A percentile compares a stretch with the other conserved stretches of the same genome.
These are phyloP conservation scores for Ophiosphaerella narmari DNA, from an alignment of 2,329 filamentous ascomycete species.

Conservation along the genomic window DNA sequence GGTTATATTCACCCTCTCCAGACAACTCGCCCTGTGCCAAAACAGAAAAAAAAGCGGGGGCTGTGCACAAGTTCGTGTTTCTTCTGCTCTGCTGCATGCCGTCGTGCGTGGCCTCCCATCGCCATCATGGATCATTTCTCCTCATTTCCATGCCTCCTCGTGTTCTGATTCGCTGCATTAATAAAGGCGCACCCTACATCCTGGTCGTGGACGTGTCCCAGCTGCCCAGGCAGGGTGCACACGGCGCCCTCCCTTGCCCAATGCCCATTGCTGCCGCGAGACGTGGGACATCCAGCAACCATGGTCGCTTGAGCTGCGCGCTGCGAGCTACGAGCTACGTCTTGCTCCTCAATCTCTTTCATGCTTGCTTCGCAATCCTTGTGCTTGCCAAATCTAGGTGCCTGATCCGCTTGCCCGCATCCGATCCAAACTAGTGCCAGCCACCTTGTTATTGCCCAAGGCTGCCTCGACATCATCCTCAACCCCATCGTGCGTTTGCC, in stretches of 20 bases:
- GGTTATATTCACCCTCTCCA: background rate
- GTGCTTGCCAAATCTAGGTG: slow-evolving; percentile 1
- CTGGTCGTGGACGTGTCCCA: slow-evolving; percentile 8
- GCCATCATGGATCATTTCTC: slow-evolving; percentile 9
- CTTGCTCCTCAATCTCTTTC: background rate
- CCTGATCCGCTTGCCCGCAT: slow-evolving; percentile 13
- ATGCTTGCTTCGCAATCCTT: slow-evolving; percentile 1
- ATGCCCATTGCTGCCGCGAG: background rate
- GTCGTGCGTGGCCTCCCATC: slow-evolving; percentile 7
- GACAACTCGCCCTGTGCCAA: too few species aligned
- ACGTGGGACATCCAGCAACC: slow-evolving; percentile 2
- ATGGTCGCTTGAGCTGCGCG: slow-evolving; percentile 3
- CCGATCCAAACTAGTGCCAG: slow-evolving; percentile 12
- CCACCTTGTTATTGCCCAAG: slow-evolving; percentile 8
- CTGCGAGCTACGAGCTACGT: too few species aligned
- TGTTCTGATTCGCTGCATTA: slow-evolving; percentile 7
- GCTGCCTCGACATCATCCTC: background rate
- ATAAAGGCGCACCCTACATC: slow-evolving; percentile 9
- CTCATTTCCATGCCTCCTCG: background rate
- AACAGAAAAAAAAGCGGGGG: too few species aligned
- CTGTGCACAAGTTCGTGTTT: slow-evolving; percentile 7
- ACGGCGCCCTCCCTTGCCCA: background rate
- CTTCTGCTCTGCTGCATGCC: slow-evolving; percentile 16
- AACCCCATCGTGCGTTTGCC: slow-evolving; percentile 9
- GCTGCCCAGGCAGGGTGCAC: background rate